Evolutionary conservation across 163 green algal genomes (phyloP).

Genomic region (Volvox carteri): DNA sequence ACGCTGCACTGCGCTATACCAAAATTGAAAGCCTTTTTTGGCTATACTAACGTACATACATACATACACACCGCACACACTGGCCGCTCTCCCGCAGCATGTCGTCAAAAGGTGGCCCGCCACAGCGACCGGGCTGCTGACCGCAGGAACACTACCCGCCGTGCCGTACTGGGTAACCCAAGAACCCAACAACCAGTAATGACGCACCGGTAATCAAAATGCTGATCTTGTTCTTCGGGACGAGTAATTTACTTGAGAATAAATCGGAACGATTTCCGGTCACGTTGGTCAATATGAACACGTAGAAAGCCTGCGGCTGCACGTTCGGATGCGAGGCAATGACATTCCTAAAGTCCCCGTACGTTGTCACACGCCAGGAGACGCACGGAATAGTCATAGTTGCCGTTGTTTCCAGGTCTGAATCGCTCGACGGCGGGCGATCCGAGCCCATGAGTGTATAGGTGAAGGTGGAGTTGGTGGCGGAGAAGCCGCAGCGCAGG

Average conservation of each 20-base stretch:
- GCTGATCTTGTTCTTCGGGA: not conserved
- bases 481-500: not conserved
- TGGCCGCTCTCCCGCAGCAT: no score
- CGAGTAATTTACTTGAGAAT: not conserved
- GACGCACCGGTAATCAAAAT: not conserved
- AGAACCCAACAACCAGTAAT: no score
- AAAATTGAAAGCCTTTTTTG: no score
- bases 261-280: not conserved
- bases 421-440: not conserved
- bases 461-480: constrained; percentile 7
- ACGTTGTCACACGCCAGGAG: not conserved
- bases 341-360: not conserved
- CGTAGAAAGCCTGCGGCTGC: not conserved
- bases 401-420: not conserved
- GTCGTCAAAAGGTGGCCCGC: no score
- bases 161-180: no score
- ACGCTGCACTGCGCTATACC: no score
- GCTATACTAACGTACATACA: no score
- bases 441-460: not conserved
- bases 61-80: no score
- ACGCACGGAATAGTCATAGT: not conserved
- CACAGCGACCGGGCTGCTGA: no score
- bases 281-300: not conserved
- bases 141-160: no score
- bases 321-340: no score